Conservation (phyloP, 768 basidiomycete species). For the Tylopilus rubrobrunneus region DNA sequence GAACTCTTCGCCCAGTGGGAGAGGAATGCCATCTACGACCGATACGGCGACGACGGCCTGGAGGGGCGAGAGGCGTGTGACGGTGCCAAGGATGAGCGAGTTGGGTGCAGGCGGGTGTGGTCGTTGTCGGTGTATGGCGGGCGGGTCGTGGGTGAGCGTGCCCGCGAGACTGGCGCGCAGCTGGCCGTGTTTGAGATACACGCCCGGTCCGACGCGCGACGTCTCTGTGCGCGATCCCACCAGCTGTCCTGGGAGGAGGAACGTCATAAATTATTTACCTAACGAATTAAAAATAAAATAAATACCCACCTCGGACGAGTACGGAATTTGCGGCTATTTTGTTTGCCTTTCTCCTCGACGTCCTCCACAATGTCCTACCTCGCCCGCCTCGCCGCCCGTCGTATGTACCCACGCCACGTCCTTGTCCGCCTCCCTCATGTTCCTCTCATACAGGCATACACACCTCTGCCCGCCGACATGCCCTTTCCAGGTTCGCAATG, state of each 20-base stretch:
- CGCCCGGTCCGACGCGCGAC: constrained; percentile 54
- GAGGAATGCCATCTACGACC: constrained; percentile 81
- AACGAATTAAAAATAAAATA: constrained; percentile 1
- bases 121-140: constrained; percentile 61
- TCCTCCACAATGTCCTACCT: constrained; percentile 51
- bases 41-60: constrained; percentile 83
- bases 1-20: constrained; percentile 84
- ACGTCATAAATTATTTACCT: constrained; percentile 24
- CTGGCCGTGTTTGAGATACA: constrained; percentile 60
- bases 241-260: constrained; percentile 77
- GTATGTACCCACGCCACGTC: constrained; percentile 37
- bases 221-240: constrained; percentile 44
- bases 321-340: constrained; percentile 29
- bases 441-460: constrained; percentile 59
- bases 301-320: constrained; percentile 9
- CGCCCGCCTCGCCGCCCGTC: constrained; percentile 62
- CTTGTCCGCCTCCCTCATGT: neutral
- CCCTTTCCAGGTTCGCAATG: constrained; percentile 87
- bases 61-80: constrained; percentile 78
- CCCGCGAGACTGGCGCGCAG: constrained; percentile 73
- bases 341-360: constrained; percentile 14
- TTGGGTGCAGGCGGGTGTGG: constrained; percentile 71
- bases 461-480: constrained; percentile 72
- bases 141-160: constrained; percentile 35
- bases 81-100: constrained; percentile 75